Evolutionary conservation across 352 stramenopile species (phyloP).

Genomic region (Saprolegnia parasitica): DNA sequence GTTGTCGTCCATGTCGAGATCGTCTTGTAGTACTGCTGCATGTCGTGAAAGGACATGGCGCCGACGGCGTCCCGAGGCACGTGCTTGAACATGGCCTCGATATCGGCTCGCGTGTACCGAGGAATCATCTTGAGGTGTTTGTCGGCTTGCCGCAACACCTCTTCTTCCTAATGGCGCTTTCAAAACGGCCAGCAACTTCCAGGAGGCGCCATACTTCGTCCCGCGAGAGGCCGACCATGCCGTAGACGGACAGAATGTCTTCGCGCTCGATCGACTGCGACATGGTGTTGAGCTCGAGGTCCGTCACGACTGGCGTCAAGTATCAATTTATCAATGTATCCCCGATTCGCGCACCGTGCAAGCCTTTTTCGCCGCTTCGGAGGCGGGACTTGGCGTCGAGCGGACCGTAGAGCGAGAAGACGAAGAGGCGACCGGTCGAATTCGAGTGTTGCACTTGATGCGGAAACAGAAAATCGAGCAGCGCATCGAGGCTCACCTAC

Average conservation of each 20-base stretch:
- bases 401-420: conserved; percentile 76
- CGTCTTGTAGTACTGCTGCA: conserved; percentile 47
- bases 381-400: conserved; percentile 55
- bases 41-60: conserved; percentile 75
- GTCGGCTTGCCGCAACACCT: conserved; percentile 72
- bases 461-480: conserved; percentile 77
- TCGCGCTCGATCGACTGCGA: conserved; percentile 68
- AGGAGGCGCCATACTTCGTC: conserved; percentile 52
- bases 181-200: neutral
- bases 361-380: conserved; percentile 48
- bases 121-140: conserved; percentile 53
- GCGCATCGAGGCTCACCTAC: conserved; percentile 43
- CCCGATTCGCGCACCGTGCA: conserved; percentile 34
- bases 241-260: conserved; percentile 73
- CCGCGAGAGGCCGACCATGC: conserved; percentile 54
- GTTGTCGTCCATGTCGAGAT: too few relatives aligned
- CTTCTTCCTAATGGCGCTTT: conserved; percentile 35
- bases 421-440: conserved; percentile 69
- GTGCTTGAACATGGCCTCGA: conserved; percentile 50
- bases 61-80: conserved; percentile 40
- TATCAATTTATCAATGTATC: neutral
- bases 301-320: conserved; percentile 43
- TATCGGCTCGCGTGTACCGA: conserved; percentile 60
- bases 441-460: conserved; percentile 67
- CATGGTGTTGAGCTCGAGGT: conserved; percentile 75